Base-by-base conservation (phyloP, 768 basidiomycete species). In the Thelephora ganbajun region DNA sequence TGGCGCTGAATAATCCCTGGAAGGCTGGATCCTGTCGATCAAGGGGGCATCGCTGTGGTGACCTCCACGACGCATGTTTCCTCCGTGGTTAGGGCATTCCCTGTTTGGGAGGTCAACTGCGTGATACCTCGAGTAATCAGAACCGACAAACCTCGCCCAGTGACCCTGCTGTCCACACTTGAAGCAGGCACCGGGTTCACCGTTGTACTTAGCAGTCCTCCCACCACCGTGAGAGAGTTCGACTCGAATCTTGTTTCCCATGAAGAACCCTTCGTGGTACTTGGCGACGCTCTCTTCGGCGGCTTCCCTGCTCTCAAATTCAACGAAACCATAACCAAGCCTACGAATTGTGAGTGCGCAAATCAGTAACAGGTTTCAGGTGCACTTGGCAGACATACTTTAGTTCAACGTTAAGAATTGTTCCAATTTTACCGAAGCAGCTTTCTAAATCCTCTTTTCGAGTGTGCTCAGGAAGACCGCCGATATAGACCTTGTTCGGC, bases 401-500 rank as follows among this genome's bases (percentile, higher is more conserved):
- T 51, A 91, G 67, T 62, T 91, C 89, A 48, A 90, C 80, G 54
- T 78, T 77, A 18, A 71, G 60, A 20, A 91, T 87, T 42, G 62
- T 69, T 16, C 88, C 89, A 43, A 90, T 79, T 63, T 88, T 87
- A 44, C 84, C 83, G 61, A 91, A 91, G 63, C 89, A 90, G 53
- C 73, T 82, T 63, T 79, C 81, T 22, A 91, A 66, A 58, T 92
- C 88, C 67, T 87, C 85, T 66, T 81, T 75, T 52, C 83, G 81
- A 43, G 87, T 90, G 54, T 87, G 74, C 66, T 88, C 84, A 53
- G 88, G 89, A 51, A 91, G 74, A 54, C 87, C 86, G 61, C 88
- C 88, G 60, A 92, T 79, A 63, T 92, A 92, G 63, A 92, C 81
- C 69, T 92, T 92, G 69, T 88, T 89, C 69, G 86, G 82, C 86